Evolutionary conservation across 2,329 filamentous ascomycete genomes (phyloP), one percentile per base, ranked within the genome.

Genomic region (Monosporascus sp.): DNA sequence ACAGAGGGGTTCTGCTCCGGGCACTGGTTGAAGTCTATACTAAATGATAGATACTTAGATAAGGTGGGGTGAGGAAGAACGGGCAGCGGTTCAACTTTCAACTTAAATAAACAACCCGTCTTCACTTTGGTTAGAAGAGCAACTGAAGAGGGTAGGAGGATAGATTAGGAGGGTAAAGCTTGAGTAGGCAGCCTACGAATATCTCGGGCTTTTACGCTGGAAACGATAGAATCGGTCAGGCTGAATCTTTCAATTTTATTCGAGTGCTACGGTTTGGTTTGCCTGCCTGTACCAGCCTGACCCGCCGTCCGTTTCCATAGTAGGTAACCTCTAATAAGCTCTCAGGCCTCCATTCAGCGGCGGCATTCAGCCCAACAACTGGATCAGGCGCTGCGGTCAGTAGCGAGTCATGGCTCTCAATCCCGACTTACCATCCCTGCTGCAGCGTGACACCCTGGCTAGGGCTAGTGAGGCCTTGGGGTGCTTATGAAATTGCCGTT

Each of bases 331-430:
- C 18, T n/a, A 11, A 18, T 18, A 18, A 8, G 17, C 37, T 40
- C 37, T 15, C 18, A 40, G 37, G 37, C 37, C 31, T 35, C 31
- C 50, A 53, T 22, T 45, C 22, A 40, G 24, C 35, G 22, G 17
- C 8, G 9, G 31, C 48, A 40, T 50, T 50, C 31, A 50, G 48
- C 37, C 48, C 40, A 43, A 43, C 40, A 43, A 43, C 31, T 35
- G 31, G 40, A 43, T 20, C 18, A 18, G 37, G 37, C 18, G 9
- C n/a, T n/a, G n/a, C 5, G 17, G 17, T 40, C 18, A 56, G 54
- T 49, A 59, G 57, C 64, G 58, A 65, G 65, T 65, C 62, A 63
- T 37, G 51, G 51, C 55, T 37, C 57, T 55, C 53, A 55, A 51
- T 51, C 26, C 38, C 48, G 54, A 51, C 45, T 24, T 48, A 46